Conservation (phyloP, 768 basidiomycete species). For the Serendipita vermifera region DNA sequence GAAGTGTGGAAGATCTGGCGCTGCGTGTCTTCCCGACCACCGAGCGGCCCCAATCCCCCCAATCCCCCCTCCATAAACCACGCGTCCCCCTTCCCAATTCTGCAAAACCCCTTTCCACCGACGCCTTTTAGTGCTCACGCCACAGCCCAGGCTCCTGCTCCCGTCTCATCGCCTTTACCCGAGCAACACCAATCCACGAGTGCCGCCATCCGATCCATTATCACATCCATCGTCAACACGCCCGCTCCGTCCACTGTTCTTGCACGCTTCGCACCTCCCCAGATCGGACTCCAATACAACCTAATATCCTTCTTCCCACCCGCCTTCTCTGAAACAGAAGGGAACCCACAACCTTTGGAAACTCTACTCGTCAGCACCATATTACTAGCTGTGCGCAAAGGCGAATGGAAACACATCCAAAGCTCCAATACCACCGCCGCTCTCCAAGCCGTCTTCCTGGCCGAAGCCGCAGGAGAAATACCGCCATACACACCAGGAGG, state of each 20-base stretch:
- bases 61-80: no score
- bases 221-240: neutral
- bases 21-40: neutral
- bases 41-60: no score
- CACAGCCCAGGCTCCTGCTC: no score
- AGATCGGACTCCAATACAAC: neutral
- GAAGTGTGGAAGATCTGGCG: slow-evolving; percentile 7
- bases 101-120: no score
- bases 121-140: no score
- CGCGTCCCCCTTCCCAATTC: no score
- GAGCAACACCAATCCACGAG: no score
- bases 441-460: neutral
- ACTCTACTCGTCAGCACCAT: neutral
- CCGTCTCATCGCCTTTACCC: no score
- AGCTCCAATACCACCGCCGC: neutral
- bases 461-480: neutral
- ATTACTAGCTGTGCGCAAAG: neutral
- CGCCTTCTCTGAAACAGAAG: neutral
- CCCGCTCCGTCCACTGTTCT: neutral
- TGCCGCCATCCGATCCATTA: neutral
- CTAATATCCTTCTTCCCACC: neutral
- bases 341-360: neutral
- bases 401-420: slow-evolving; percentile 1
- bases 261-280: slow-evolving; percentile 1
- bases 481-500: slow-evolving; percentile 2